These are phyloP conservation scores for Exophiala calicioides DNA, from an alignment of 2,329 filamentous ascomycete species.

Conservation along the genomic window DNA sequence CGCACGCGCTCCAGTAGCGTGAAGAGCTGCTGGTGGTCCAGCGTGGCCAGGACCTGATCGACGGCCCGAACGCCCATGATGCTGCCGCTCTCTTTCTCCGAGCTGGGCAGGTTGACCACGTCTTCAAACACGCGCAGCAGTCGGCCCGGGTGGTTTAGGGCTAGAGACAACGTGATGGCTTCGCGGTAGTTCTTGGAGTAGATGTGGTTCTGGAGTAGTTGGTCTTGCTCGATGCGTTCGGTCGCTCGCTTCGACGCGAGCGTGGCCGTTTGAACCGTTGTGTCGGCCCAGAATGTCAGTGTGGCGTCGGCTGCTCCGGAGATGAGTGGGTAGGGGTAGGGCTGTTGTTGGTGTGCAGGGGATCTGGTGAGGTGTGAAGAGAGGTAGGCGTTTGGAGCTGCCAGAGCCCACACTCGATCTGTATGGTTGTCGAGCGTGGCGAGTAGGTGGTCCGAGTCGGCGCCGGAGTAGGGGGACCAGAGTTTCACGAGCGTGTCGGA, in stretches of 20 bases:
- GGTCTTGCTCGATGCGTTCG: constrained; percentile 87
- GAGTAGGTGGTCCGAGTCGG: constrained; percentile 68
- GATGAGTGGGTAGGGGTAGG: constrained; percentile 67
- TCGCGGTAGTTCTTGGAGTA: constrained; percentile 84
- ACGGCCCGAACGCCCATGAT: constrained; percentile 59
- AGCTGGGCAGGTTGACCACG: constrained; percentile 60
- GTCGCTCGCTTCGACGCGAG: constrained; percentile 72
- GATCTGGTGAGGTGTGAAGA: constrained; percentile 36
- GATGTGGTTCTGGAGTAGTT: constrained; percentile 90
- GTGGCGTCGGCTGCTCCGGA: constrained; percentile 92
- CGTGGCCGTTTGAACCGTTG: constrained; percentile 75
- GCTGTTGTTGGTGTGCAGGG: constrained; percentile 32
- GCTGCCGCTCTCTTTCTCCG: constrained; percentile 36
- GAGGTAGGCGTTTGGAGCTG: constrained; percentile 53
- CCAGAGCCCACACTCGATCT: constrained; percentile 89
- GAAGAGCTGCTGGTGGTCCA: constrained; percentile 85
- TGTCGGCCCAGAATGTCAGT: constrained; percentile 94
- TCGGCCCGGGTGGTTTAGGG: constrained; percentile 89
- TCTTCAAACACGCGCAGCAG: constrained; percentile 80
- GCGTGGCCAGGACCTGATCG: constrained; percentile 75
- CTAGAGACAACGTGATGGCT: constrained; percentile 86
- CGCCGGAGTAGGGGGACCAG: constrained; percentile 73
- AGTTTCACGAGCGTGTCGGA: constrained; percentile 95
- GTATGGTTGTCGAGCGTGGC: constrained; percentile 95
- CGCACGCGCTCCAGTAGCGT: constrained; percentile 76